phyloP scores from a whole-genome alignment of 305 asterid genomes.

The Coffea humblotiana region DNA sequence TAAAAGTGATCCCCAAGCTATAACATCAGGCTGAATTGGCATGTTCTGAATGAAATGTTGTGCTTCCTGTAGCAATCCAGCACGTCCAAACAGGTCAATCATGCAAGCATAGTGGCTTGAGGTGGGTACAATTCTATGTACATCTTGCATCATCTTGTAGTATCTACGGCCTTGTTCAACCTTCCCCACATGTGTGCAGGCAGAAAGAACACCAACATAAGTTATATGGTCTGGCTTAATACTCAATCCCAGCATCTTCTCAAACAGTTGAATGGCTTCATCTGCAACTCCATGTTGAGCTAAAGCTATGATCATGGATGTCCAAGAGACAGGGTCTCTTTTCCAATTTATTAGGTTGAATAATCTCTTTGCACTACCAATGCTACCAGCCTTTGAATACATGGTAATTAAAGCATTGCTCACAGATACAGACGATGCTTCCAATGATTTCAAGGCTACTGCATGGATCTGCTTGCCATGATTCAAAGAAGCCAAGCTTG shows the following conservation, averaged over 20 bases:
- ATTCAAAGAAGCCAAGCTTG: slow-evolving; percentile 70
- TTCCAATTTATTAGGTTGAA: slow-evolving; percentile 39
- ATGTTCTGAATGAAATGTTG: slow-evolving; percentile 58
- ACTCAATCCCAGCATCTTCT: slow-evolving; percentile 52
- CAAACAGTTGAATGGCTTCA: slow-evolving; percentile 62
- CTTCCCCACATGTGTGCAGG: slow-evolving; percentile 80
- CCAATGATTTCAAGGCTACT: slow-evolving; percentile 54
- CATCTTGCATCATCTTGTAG: slow-evolving; percentile 64
- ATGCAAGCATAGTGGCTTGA: slow-evolving; percentile 79
- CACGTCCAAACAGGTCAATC: slow-evolving; percentile 84
- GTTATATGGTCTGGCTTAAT: slow-evolving; percentile 79
- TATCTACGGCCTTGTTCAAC: slow-evolving; percentile 71
- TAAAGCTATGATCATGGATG: slow-evolving; percentile 80
- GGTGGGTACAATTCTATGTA: slow-evolving; percentile 59
- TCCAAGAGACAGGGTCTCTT: slow-evolving; percentile 71
- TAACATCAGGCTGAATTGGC: slow-evolving; percentile 69
- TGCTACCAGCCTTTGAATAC: slow-evolving; percentile 75
- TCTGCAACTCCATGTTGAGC: slow-evolving; percentile 86
- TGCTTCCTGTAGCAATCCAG: slow-evolving; percentile 80
- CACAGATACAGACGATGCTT: slow-evolving; percentile 55
- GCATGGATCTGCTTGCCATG: slow-evolving; percentile 81
- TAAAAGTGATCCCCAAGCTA: slow-evolving; percentile 93
- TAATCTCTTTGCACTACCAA: slow-evolving; percentile 48
- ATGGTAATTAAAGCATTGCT: slow-evolving; percentile 71
- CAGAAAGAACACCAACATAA: slow-evolving; percentile 75